Evolutionary conservation across 768 basidiomycete genomes (phyloP), one percentile per base, ranked within the genome.

Genomic region (Pleurotus giganteus): DNA sequence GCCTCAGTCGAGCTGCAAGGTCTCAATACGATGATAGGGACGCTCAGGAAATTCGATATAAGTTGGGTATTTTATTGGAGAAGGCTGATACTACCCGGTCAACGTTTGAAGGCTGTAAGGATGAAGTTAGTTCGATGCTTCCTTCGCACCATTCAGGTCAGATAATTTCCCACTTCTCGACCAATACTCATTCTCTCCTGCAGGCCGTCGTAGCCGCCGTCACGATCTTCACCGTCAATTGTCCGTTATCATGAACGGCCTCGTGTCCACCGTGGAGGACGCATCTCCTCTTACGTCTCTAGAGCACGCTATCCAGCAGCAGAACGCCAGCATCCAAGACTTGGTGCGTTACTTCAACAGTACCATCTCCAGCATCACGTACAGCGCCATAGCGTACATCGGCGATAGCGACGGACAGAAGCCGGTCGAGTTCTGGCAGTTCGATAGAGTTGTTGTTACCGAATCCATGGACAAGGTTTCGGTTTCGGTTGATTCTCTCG

Each of bases 261-360:
- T 51, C 2, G 49, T 51, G 4, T 17, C 49, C 34, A 29, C n/a
- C 8, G 15, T 34, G 0, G 49, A 51, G 12, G 7, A 19, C 4
- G 26, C n/a, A 4, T 19, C 31, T 4, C 49, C 49, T 23, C n/a
- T 51, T 8, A 8, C 15, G 2, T 24, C 49, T 2, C 7, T 51
- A 7, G 49, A 51, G 3, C 31, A 37, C 7, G 31, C 49, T 2
- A 51, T 51, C 31, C 29, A 26, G 7, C 17, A 51, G 15, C 49
- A 51, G 12, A 23, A 36, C 11, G 27, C 49, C 0, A 51, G 19
- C 21, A 51, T 51, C 32, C 49, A 51, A 26, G 49, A 51, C 0
- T 24, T 51, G n/a, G 27, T 51, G 2, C 49, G 32, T 8, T 51
- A 31, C 23, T 51, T 51, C 32, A 51, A 51, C 34, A 17, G n/a